Evolutionary conservation across 345 rosid species (phyloP), one percentile per base, ranked within the genome.

Genomic region (Salix suchowensis): DNA sequence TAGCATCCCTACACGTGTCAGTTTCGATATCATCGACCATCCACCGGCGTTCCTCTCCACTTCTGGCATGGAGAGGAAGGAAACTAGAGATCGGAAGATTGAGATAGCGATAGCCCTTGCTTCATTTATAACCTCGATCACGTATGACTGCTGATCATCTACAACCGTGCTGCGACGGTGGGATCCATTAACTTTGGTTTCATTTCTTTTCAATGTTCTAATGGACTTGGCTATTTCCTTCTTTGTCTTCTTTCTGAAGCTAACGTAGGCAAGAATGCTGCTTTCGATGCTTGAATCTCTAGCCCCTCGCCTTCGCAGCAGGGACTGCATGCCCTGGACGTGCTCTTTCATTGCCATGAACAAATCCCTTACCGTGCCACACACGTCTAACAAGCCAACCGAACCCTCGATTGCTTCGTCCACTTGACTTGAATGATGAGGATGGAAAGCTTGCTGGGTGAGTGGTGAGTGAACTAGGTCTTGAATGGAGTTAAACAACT

Each of bases 161-260:
- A 66, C 58, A 3, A 36, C 69, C 0, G 23, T 40, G 28, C 65
- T 37, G 74, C 71, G 73, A 77, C 2, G 76, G 9, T 61, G 24
- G 68, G 6, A n/a, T 52, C 58, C 48, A 37, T 36, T 67, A 62
- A n/a, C 12, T 7, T 62, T 84, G 69, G 72, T 61, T 67, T 85
- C 86, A 23, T 80, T 65, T 80, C 72, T 85, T 86, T 86, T 87
- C 37, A 92, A 78, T 10, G 72, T 74, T 67, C 77, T 74, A 39
- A 89, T 75, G 72, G 81, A 77, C 80, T 87, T 89, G 69, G 61
- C 32, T 2, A 86, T 83, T 67, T 85, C 89, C 73, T 80, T 88
- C 74, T 81, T 90, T 42, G 85, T 76, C 75, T 84, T 90, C 76
- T 84, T 91, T 66, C 97, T 86, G 70, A 89, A 91, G 77, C 67